Conservation (phyloP, 805 yeast species). For the Zygoascus bituminiphila region DNA sequence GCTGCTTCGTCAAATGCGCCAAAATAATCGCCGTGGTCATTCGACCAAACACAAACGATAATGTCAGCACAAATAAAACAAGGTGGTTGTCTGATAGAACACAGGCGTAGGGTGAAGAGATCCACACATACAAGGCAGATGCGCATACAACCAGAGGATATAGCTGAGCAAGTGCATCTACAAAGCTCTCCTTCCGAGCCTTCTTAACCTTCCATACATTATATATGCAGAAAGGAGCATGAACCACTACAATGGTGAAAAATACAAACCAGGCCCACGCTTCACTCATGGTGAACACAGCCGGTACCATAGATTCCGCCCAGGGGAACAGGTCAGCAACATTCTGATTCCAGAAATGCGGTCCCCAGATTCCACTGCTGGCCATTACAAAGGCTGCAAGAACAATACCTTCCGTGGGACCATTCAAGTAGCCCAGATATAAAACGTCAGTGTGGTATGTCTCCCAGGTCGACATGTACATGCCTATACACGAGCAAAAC, state of each 20-base stretch:
- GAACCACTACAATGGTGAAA: slow-evolving; percentile 39
- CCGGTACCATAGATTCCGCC: slow-evolving; percentile 7
- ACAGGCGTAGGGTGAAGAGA: slow-evolving; percentile 40
- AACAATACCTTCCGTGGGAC: slow-evolving; percentile 93
- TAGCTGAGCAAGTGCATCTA: slow-evolving; percentile 45
- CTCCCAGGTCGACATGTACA: slow-evolving; percentile 81
- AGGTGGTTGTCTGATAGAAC: slow-evolving; percentile 37
- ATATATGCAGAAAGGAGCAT: slow-evolving; percentile 58
- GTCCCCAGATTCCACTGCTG: slow-evolving; percentile 61
- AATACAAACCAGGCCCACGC: slow-evolving; percentile 26
- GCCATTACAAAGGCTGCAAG: slow-evolving; percentile 51
- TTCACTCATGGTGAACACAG: slow-evolving; percentile 14
- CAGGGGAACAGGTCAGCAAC: slow-evolving; percentile 31
- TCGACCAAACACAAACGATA: slow-evolving; percentile 85
- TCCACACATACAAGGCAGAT: slow-evolving; percentile 38
- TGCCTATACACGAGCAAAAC: slow-evolving; percentile 55
- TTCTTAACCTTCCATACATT: slow-evolving; percentile 38
- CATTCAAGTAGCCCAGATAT: slow-evolving; percentile 74
- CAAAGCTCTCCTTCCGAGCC: slow-evolving; percentile 33
- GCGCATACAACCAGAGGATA: slow-evolving; percentile 59
- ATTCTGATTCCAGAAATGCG: slow-evolving; percentile 50
- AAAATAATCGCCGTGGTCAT: slow-evolving; percentile 53
- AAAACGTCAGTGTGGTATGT: slow-evolving; percentile 84
- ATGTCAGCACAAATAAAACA: slow-evolving; percentile 66
- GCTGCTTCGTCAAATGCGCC: slow-evolving; percentile 77